Evolutionary conservation across 768 basidiomycete genomes (phyloP).

Genomic region (Baorangia bicolor): DNA sequence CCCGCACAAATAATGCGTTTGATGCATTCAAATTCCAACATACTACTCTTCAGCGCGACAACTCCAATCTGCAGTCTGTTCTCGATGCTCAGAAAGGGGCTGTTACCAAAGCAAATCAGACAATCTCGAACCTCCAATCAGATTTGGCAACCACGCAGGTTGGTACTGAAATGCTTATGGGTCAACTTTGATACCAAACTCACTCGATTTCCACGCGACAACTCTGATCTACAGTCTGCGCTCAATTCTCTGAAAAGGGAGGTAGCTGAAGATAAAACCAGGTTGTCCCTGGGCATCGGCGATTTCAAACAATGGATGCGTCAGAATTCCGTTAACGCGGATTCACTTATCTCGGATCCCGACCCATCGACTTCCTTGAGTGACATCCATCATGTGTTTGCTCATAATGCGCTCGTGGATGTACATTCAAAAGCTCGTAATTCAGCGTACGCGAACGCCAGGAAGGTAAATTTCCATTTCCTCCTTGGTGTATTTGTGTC

Average conservation of each 20-base stretch:
- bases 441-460: no score
- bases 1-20: neutral
- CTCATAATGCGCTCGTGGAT: neutral
- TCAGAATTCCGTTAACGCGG: no score
- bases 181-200: neutral
- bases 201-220: neutral
- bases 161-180: neutral
- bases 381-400: neutral
- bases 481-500: no score
- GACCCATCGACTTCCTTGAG: neutral
- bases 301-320: neutral
- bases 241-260: no score
- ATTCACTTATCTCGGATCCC: no score
- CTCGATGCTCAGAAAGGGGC: no score
- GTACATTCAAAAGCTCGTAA: neutral
- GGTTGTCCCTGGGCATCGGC: neutral
- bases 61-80: no score
- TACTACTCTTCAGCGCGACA: neutral
- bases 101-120: no score
- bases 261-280: no score
- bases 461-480: no score
- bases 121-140: neutral
- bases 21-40: neutral
- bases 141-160: neutral
- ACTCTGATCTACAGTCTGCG: no score